Base-by-base conservation (phyloP, 78 protist genomes). In the Dictyostelium firmibasis region DNA sequence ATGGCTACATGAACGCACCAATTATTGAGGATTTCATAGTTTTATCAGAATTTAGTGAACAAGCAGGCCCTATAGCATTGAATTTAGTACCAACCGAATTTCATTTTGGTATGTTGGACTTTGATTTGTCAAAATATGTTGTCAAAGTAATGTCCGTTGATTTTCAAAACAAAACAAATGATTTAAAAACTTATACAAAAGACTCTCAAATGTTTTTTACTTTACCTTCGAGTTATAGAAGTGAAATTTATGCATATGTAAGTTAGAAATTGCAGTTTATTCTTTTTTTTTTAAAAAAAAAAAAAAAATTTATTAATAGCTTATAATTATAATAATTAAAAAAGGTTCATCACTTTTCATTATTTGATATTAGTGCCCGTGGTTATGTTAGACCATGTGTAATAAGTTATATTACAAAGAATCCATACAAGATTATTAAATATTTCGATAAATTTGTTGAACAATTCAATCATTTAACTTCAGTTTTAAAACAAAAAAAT, bases 121-220 rank as follows among this genome's bases (percentile, higher is more conserved):
- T 92, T 43, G 91, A 92, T 67, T 20, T 89, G 14, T 33, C 85
- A 79, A 83, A 74, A 31, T 96, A 91, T 57, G 97, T 92, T 5
- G 84, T 96, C 47, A 91, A 95, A 70, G 91, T 82, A 33, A 92
- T 96, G 96, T 85, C 97, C 9, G 96, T 88, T 3, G 97, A 96
- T 82, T 85, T 92, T 62, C 97, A 96, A 83, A 95, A 89, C 85
- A 95, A 95, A 77, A 86, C 93, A 33, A 92, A 82, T 62, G 97
- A 83, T 38, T 57, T 89, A 18, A 83, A 85, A 16, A 92, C 94
- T 81, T 89, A 89, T 47, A 78, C 94, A 2, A 89, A 89, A 50
- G 94, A 89, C 35, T 43, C 88, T 18, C 94, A 89, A 77, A 89
- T 89, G 94, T 89, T 81, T 75, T 89, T 75, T 38, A 89, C 94